A percentile compares a stretch with the other conserved stretches of the same genome.
Evolutionary conservation across 352 stramenopile genomes (phyloP).

Genomic region (Globisporangium alternatum): DNA sequence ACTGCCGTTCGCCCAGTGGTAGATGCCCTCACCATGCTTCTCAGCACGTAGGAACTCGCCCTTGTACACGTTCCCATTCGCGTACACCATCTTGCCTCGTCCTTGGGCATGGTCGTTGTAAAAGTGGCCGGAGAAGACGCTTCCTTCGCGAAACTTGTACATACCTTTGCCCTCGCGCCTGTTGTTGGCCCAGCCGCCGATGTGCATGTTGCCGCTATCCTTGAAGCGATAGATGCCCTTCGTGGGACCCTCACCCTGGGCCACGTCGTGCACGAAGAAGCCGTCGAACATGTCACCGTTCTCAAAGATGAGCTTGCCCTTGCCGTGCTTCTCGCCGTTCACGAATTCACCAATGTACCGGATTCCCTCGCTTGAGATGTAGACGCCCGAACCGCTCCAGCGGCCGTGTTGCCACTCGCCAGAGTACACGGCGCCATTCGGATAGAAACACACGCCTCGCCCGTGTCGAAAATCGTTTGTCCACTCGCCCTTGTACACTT

Average conservation of each 20-base stretch:
- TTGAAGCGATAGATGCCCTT: constrained; percentile 69
- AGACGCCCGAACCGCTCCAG: constrained; percentile 56
- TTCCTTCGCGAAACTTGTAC: constrained; percentile 60
- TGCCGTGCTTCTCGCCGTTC: constrained; percentile 55
- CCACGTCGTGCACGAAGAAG: constrained; percentile 48
- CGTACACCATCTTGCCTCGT: constrained; percentile 72
- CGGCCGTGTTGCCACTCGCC: constrained; percentile 63
- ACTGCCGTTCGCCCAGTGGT: constrained; percentile 77
- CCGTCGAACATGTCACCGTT: constrained; percentile 81
- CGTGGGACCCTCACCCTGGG: constrained; percentile 42
- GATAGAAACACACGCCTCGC: constrained; percentile 69
- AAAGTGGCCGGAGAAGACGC: constrained; percentile 60
- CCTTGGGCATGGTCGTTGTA: constrained; percentile 65
- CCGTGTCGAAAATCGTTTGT: constrained; percentile 56
- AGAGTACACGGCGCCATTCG: constrained; percentile 73
- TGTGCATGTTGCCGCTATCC: constrained; percentile 62
- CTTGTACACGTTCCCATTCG: constrained; percentile 84
- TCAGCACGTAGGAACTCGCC: constrained; percentile 61
- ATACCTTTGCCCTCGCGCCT: constrained; percentile 68
- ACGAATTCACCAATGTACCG: constrained; percentile 64
- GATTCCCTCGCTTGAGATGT: constrained; percentile 66
- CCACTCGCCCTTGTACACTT: constrained; percentile 90
- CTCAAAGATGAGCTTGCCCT: constrained; percentile 67
- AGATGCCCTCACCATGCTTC: constrained; percentile 61
- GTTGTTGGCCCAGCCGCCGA: constrained; percentile 62